A percentile compares a stretch with the other conserved stretches of the same genome.
Evolutionary conservation across 345 rosid species (phyloP).

Genomic region (Microthlaspi erraticum): DNA sequence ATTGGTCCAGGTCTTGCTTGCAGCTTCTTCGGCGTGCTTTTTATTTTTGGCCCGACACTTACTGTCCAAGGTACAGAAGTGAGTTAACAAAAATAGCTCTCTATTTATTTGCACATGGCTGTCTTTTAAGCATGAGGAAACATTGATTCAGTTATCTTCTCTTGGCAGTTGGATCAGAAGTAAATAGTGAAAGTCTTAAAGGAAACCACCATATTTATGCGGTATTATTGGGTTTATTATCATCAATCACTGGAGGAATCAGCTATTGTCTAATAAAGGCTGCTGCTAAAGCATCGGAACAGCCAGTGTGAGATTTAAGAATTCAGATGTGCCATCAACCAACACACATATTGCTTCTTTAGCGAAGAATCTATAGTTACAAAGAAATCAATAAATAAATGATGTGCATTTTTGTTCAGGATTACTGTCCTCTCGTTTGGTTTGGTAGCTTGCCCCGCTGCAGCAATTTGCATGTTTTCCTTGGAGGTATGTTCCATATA

Average conservation of each 20-base stretch:
- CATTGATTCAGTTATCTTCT: conserved; percentile 1
- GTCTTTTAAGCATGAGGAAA: conserved; percentile 4
- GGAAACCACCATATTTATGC: conserved; percentile 59
- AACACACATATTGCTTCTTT: conserved; percentile 11
- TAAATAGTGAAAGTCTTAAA: conserved; percentile 25
- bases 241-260: conserved; percentile 83
- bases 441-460: conserved; percentile 73
- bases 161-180: conserved; percentile 45
- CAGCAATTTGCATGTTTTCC: conserved; percentile 67
- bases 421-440: conserved; percentile 77
- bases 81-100: conserved; percentile 65
- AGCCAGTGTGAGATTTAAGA: conserved; percentile 74
- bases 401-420: conserved; percentile 54
- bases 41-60: conserved; percentile 71
- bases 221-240: conserved; percentile 65
- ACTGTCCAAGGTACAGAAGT: conserved; percentile 91
- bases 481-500: conserved; percentile 62
- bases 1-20: conserved; percentile 81
- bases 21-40: conserved; percentile 86
- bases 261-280: conserved; percentile 80
- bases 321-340: conserved; percentile 25
- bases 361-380: background rate
- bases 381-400: conserved; percentile 11
- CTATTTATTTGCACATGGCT: conserved; percentile 9
- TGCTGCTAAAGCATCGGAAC: conserved; percentile 84